Evolutionary conservation across 768 basidiomycete genomes (phyloP), one percentile per base, ranked within the genome.

Genomic region (Hydnomerulius pinastri): DNA sequence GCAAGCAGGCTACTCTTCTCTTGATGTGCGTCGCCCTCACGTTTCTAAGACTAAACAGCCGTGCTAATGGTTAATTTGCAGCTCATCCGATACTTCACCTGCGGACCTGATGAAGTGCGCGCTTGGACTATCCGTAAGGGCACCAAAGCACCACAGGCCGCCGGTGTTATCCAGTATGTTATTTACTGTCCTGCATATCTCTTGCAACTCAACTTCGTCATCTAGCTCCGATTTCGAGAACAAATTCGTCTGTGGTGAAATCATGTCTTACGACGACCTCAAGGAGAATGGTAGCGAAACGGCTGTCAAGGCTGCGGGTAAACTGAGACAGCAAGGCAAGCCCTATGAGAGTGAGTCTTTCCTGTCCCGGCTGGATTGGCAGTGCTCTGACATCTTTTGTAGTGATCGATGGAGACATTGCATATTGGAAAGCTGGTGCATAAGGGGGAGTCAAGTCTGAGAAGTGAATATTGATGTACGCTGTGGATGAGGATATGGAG

Each of bases 101-200:
- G 92, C 63, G 97, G 97, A 10, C 95, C 95, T 3, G 88, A 90
- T 58, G 96, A 98, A 73, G 94, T 98, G 8, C 88, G 97, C 46
- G 96, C 96, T 7, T 99, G 97, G 97, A 98, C 95, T 1, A 92
- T 99, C 64, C 79, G 95, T 51, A 85, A 83, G 51, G 94, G 92
- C 18, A 95, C 87, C 23, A 97, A 94, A 67, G 96, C 97, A 1
- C 97, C 96, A 3, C 90, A 93, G 66, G 97, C 97, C 7, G 97
- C 97, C 32, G 97, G 97, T 70, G 93, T 98, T 57, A 98, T 98
- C 64, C 96, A 98, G 88, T 92, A 64, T 43, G 88, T 77, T 11
- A 17, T 39, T 20, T 15, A n/a, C 7, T 21, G 5, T n/a, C 10
- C 21, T 5, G 12, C 32, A 21, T 13, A 9, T 30, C 41, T 27